phyloP scores from a whole-genome alignment of 208 protist species.

The Trypanosoma boissoni region DNA sequence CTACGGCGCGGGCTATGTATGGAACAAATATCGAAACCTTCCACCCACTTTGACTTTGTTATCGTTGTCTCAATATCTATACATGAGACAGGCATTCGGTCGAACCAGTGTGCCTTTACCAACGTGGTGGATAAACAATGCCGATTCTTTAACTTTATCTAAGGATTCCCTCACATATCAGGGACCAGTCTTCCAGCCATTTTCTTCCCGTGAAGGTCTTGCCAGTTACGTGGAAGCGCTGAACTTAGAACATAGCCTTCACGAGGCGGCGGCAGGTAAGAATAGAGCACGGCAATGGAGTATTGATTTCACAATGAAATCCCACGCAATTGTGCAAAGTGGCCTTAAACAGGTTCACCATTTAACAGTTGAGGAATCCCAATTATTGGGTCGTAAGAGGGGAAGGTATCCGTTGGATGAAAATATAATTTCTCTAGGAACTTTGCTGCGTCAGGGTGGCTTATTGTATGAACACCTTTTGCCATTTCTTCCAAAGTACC shows the following conservation, averaged over 20 bases:
- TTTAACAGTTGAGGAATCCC: no score
- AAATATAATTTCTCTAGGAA: conserved; percentile 7
- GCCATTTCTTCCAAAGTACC: conserved; percentile 62
- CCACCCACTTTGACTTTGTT: conserved; percentile 8
- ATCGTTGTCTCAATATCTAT: conserved; percentile 7
- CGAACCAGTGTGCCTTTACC: background rate
- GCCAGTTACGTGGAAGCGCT: conserved; percentile 26
- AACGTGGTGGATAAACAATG: conserved; percentile 13
- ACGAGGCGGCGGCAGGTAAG: conserved; percentile 4
- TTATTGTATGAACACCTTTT: conserved; percentile 61
- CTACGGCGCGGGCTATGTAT: conserved; percentile 8
- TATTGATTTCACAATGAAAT: conserved; percentile 7
- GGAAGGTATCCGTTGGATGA: background rate
- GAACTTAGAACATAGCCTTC: conserved; percentile 19
- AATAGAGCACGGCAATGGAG: background rate
- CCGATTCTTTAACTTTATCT: no score
- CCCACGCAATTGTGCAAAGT: conserved; percentile 16
- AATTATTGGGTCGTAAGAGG: background rate
- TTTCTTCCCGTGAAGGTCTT: conserved; percentile 19
- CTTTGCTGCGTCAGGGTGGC: conserved; percentile 41
- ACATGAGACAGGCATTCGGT: background rate
- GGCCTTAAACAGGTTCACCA: conserved; percentile 1
- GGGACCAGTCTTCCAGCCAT: background rate
- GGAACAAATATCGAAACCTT: background rate
- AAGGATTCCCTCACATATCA: no score